Evolutionary conservation across 2,329 filamentous ascomycete genomes (phyloP), one percentile per base, ranked within the genome.

Genomic region (Trichophyton verrucosum): DNA sequence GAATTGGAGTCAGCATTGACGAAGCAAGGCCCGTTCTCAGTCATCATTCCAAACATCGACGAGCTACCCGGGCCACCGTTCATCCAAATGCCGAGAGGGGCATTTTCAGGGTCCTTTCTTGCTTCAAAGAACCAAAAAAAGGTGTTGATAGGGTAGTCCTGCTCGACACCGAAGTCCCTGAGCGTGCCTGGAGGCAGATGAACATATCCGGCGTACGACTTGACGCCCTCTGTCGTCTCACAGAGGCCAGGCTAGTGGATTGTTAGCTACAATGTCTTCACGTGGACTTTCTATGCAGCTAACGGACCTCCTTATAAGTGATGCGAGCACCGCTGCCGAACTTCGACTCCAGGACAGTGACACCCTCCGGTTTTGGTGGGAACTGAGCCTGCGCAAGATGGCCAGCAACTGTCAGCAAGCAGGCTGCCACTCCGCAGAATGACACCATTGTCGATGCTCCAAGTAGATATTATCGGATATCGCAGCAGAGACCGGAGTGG

Each of bases 41-140:
- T 76, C 66, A 80, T 75, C 4, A 82, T 67, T 1, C 82, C 82
- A 61, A 83, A 78, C 75, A 86, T 79, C 11, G 80, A 83, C n/a
- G 77, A 80, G 6, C 77, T 77, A 5, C 83, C 83, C 1, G 83
- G 83, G 0, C 84, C 84, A 20, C 82, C 82, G 61, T 83, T 82
- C 68, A 86, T 78, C 80, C 82, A 86, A 24, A 85, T 80, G 0
- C 81, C 80, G 38, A 86, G 70, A 0, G 82, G 83, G 1, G 82
- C 82, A 55, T 78, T 80, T 7, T 70, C 67, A 1, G 82, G 76
- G 64, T 78, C 74, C 59, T 80, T 75, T 6, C 81, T 75, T 6
- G 82, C 75, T 65, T 85, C 82, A 66, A 86, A 81, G 67, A 84
- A 86, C 81, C 82, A 84, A 71, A 86, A 86, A 71, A 85, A 86